Evolutionary conservation across 306 rosid genomes (phyloP).

Genomic region (Albizia julibrissin): DNA sequence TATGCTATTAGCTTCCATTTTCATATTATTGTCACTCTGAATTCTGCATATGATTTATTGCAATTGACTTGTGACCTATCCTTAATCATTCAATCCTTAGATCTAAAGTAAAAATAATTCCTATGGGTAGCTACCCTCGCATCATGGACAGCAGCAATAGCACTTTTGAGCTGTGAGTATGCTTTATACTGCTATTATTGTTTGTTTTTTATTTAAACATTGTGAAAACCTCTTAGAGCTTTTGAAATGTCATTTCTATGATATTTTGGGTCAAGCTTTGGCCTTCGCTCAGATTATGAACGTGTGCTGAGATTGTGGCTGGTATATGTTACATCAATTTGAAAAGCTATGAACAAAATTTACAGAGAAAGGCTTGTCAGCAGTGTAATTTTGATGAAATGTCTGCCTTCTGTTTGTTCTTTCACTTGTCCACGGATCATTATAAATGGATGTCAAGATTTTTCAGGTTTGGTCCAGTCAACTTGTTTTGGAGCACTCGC

Average conservation of each 20-base stretch:
- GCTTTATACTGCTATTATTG: neutral
- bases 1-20: neutral
- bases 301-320: constrained; percentile 24
- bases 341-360: constrained; percentile 1
- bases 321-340: constrained; percentile 4
- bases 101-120: constrained; percentile 89
- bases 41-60: constrained; percentile 18
- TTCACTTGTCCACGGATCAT: constrained; percentile 29
- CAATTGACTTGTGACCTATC: constrained; percentile 27
- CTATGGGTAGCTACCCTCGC: constrained; percentile 97
- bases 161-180: constrained; percentile 87
- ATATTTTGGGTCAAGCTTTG: constrained; percentile 2
- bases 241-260: neutral
- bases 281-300: constrained; percentile 1
- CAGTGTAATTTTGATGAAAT: constrained; percentile 16
- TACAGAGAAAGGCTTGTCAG: neutral
- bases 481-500: constrained; percentile 96
- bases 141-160: constrained; percentile 74
- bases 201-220: neutral
- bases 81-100: constrained; percentile 55
- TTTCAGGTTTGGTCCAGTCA: constrained; percentile 95
- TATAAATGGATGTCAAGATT: constrained; percentile 16
- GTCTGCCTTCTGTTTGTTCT: constrained; percentile 22
- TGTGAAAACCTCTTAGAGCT: neutral
- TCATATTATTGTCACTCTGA: constrained; percentile 18